Conservation (phyloP, 768 basidiomycete species). For the Cubamyces lactineus region DNA sequence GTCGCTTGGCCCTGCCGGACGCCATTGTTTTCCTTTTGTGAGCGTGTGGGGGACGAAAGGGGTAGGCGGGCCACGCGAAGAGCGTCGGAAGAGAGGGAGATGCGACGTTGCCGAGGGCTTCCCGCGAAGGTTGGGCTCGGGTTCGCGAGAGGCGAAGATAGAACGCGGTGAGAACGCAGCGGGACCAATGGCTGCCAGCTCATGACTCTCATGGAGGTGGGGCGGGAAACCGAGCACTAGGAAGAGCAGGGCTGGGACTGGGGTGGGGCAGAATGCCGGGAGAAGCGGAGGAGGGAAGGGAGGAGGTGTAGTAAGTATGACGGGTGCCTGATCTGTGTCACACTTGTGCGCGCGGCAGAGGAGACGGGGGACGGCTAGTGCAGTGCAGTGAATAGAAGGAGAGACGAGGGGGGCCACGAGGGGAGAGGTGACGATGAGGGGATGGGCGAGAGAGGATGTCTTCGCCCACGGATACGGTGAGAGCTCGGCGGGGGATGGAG, state of each 20-base stretch:
- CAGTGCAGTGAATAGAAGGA: not conserved
- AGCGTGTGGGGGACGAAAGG: not conserved
- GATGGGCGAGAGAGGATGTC: not conserved
- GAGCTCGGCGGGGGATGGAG: not conserved
- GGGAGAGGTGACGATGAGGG: constrained; percentile 13
- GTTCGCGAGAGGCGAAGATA: constrained; percentile 1
- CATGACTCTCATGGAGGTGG: not conserved
- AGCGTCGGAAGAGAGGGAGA: not conserved
- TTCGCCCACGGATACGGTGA: too few species aligned
- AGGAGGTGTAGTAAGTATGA: constrained; percentile 5
- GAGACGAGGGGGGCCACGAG: constrained; percentile 13
- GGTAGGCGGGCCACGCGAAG: not conserved
- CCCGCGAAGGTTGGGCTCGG: constrained; percentile 21
- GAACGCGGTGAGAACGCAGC: constrained; percentile 1
- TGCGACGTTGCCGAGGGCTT: constrained; percentile 12
- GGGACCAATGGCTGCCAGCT: too few species aligned
- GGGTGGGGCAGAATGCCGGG: constrained; percentile 5
- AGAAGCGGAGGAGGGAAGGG: not conserved
- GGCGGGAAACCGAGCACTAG: not conserved
- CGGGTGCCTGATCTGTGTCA: constrained; percentile 13
- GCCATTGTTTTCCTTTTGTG: not conserved
- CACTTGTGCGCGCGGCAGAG: not conserved
- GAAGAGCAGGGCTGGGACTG: constrained; percentile 1
- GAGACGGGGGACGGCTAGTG: not conserved
- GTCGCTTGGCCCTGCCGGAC: constrained; percentile 6